Base-by-base conservation (phyloP, 345 rosid genomes). In the Linum trigynum region DNA sequence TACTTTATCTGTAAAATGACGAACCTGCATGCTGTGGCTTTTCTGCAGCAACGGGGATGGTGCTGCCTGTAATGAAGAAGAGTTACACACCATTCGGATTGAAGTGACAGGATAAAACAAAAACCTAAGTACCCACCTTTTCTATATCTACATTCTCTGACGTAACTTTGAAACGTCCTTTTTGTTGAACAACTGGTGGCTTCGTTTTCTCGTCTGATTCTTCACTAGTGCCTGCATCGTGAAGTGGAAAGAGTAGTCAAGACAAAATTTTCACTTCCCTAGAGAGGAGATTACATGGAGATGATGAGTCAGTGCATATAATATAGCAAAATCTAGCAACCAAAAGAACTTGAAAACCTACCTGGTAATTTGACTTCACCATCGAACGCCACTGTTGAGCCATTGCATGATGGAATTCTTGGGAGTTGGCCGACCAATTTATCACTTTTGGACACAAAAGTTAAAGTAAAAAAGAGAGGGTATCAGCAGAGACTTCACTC, bases 21-120 rank as follows among this genome's bases (percentile, higher is more conserved):
- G 66, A 80, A 92, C 98, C 98, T 92, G 98, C 95, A 92, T 78
- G 77, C 97, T 92, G 77, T 84, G 87, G 80, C 97, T 90, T 81
- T 90, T 94, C 70, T 88, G 96, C 66, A 94, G 73, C 65, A 78
- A n/a, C 23, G 89, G 90, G 74, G 86, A 57, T 45, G 84, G 82
- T 12, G 16, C 76, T 51, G 75, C 92, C 99, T 94, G 86, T 11
- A 80, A 75, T 76, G 70, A 62, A 71, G 56, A 38, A 74, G 76
- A 62, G 64, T 64, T 60, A 40, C 76, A 72, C 71, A 77, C 65
- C 32, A 55, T 72, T 66, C 69, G 67, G 42, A 51, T 69, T 32
- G 12, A 32, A 70, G 16, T 14, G 62, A 38, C 45, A 23, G 32
- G 64, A 57, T 57, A 69, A 37, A 23, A 64, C 68, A 23, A 37